phyloP scores from a whole-genome alignment of 2,329 filamentous ascomycete genomes.

The Aspergillus felis region DNA sequence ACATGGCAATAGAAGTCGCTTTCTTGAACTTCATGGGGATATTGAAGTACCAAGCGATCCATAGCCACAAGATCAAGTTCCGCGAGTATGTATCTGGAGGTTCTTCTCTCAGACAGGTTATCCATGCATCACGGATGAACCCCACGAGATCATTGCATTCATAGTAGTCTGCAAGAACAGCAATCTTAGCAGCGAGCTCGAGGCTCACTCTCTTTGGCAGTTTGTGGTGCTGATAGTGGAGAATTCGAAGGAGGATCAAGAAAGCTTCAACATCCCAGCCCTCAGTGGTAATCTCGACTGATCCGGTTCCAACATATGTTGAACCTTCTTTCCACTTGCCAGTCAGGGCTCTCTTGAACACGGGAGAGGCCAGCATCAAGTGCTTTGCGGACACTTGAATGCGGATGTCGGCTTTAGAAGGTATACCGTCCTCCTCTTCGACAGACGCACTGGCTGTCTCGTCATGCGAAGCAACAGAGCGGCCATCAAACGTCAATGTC shows the following conservation, averaged over 20 bases:
- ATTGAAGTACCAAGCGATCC: constrained; percentile 16
- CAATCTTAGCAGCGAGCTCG: constrained; percentile 23
- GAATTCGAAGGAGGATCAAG: constrained; percentile 18
- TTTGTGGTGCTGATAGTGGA: constrained; percentile 16
- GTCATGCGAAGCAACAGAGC: no score
- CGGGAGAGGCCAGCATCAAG: constrained; percentile 15
- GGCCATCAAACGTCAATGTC: no score
- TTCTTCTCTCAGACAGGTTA: constrained; percentile 6
- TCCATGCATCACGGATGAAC: constrained; percentile 15
- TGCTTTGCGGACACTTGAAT: constrained; percentile 24
- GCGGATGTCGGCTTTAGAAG: neutral
- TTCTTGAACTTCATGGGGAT: constrained; percentile 11
- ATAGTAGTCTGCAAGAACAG: constrained; percentile 22
- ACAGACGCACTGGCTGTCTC: neutral
- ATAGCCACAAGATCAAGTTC: constrained; percentile 7
- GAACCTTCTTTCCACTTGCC: constrained; percentile 18
- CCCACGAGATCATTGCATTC: constrained; percentile 15
- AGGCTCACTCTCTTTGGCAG: constrained; percentile 11
- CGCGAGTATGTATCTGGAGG: constrained; percentile 6
- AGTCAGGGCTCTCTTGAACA: constrained; percentile 15
- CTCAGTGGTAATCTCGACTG: constrained; percentile 16
- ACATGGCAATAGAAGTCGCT: constrained; percentile 15
- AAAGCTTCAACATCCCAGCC: constrained; percentile 23
- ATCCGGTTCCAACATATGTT: constrained; percentile 9
- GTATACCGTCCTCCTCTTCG: neutral